A percentile compares a stretch with the other conserved stretches of the same genome.
phyloP scores from a whole-genome alignment of 1,139 yeast genomes.

The Yamadazyma songkhlaensis region DNA sequence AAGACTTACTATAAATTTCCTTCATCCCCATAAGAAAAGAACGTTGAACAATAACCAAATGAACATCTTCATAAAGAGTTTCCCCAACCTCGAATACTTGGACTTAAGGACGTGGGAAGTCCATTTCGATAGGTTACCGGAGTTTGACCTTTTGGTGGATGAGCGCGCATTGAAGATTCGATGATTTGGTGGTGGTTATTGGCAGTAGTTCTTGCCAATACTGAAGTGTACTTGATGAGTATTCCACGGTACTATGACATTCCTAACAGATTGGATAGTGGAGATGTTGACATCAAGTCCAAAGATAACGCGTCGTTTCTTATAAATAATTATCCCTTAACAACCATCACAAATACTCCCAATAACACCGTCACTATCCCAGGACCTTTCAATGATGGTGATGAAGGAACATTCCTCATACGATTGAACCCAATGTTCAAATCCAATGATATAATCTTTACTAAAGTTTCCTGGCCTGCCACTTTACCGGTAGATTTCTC shows the following conservation, averaged over 20 bases:
- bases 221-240: conserved; percentile 32
- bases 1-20: conserved; percentile 18
- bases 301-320: too few species aligned
- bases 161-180: neutral
- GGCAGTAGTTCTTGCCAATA: conserved; percentile 18
- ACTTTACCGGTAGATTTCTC: conserved; percentile 31
- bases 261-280: conserved; percentile 2
- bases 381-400: conserved; percentile 15
- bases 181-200: neutral
- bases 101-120: conserved; percentile 25
- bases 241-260: conserved; percentile 39
- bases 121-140: neutral
- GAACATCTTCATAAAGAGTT: conserved; percentile 14
- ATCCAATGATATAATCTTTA: conserved; percentile 30
- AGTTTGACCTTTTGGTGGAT: neutral
- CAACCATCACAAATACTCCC: conserved; percentile 7
- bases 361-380: conserved; percentile 6
- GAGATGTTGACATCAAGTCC: too few species aligned
- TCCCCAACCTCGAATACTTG: conserved; percentile 20
- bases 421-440: conserved; percentile 34
- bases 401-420: conserved; percentile 23
- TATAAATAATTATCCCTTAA: conserved; percentile 31
- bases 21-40: conserved; percentile 9
- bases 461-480: conserved; percentile 48
- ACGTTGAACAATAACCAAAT: conserved; percentile 17